Base-by-base conservation (phyloP, 1,284 basidiomycete species). In the Naganishia sp. region DNA sequence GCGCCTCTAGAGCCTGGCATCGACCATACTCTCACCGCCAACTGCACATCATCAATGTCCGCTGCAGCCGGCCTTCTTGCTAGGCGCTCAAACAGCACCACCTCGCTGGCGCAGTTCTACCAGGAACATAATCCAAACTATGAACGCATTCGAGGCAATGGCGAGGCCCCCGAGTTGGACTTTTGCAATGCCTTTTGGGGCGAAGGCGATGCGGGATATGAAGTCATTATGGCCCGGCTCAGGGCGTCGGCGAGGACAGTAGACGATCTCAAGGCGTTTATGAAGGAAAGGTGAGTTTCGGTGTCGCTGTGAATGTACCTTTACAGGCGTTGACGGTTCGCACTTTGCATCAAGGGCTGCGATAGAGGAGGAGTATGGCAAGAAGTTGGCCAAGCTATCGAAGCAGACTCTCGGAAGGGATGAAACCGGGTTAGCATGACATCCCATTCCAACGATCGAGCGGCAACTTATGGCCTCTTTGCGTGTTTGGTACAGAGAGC, bases 101-200 rank as follows among this genome's bases (percentile, higher is more conserved):
- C 76, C 10, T 79, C 77, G 6, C 71, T 80, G n/a, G 72, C 76
- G 5, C 70, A 72, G 25, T 71, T 76, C 32, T 79, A 78, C 66
- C 70, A 79, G 66, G 77, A 76, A 46, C 63, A 64, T 17, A 66
- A 65, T 17, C 71, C 11, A 72, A 76, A 53, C 75, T 76, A 65
- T 62, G 73, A 41, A 57, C 67, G 46, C 73, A 76, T 68, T 74
- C 76, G 10, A 60, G 71, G 41, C 41, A 62, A 66, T 21, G 39
- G 45, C 32, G 64, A 78, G 81, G 83, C 63, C 84, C 85, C 45
- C 41, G 68, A 71, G 15, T 81, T 88, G 72, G 90, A 95, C 81
- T 98, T 94, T 80, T 98, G 94, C 80, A 99, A 99, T 79, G 87
- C 93, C 1, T 99, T 98, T 81, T 98, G 95, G 95, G 91, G 91